Conservation (phyloP, 495 filamentous ascomycete genomes). For the Podospora pseudocomata region DNA sequence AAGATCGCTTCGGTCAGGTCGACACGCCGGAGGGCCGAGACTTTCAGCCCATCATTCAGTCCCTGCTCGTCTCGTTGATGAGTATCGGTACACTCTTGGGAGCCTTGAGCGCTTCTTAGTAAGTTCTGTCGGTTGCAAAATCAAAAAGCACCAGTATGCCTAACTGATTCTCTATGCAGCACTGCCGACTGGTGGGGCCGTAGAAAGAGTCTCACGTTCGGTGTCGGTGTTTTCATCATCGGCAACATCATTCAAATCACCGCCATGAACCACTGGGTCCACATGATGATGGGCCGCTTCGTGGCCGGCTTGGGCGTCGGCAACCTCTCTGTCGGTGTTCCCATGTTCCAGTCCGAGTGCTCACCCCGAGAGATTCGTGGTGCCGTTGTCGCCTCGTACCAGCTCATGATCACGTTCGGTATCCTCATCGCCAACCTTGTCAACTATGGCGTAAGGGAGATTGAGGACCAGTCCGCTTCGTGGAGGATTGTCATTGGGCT, state of each 20-base stretch:
- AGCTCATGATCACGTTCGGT: constrained; percentile 74
- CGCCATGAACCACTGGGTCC: constrained; percentile 43
- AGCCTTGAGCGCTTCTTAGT: constrained; percentile 36
- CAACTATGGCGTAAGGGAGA: constrained; percentile 55
- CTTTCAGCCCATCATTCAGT: constrained; percentile 36
- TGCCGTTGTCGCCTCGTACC: constrained; percentile 59
- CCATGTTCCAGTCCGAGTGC: constrained; percentile 58
- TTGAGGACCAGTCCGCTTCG: constrained; percentile 42
- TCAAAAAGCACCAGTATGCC: neutral
- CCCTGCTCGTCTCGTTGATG: constrained; percentile 46
- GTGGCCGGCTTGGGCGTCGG: constrained; percentile 65
- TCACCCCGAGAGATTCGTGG: constrained; percentile 59
- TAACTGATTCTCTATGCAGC: neutral
- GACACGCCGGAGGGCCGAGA: constrained; percentile 25
- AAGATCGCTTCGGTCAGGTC: constrained; percentile 40
- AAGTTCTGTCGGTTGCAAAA: neutral
- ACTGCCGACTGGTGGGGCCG: constrained; percentile 41
- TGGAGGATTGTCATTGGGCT: constrained; percentile 73
- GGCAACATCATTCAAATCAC: constrained; percentile 58
- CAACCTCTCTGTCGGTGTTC: constrained; percentile 59
- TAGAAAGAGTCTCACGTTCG: constrained; percentile 36
- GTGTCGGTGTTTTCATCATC: constrained; percentile 35
- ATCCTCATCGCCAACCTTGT: constrained; percentile 71
- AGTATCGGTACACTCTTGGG: constrained; percentile 42
- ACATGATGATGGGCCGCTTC: constrained; percentile 49